These are phyloP conservation scores for Ogataea methylovora DNA, from an alignment of 805 yeast species.

Conservation along the genomic window DNA sequence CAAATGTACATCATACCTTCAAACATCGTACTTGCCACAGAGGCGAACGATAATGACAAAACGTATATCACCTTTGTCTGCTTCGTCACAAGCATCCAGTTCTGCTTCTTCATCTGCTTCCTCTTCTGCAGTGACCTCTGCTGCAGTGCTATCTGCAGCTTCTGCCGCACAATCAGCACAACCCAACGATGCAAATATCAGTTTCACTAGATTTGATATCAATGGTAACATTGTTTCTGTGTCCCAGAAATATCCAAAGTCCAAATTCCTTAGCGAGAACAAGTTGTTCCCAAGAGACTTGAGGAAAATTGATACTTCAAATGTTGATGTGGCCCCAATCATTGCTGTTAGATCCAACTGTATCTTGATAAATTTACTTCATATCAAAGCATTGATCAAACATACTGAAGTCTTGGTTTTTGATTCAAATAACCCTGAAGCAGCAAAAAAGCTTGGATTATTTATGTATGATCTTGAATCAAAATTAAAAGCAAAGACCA, in stretches of 20 bases:
- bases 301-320: conserved; percentile 69
- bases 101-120: too few relatives aligned
- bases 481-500: conserved; percentile 42
- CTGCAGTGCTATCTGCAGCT: too few relatives aligned
- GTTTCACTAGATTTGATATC: conserved; percentile 76
- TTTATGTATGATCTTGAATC: conserved; percentile 81
- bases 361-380: conserved; percentile 73
- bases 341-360: conserved; percentile 74
- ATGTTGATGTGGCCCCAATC: conserved; percentile 80
- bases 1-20: too few relatives aligned
- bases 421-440: conserved; percentile 59
- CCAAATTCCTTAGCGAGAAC: conserved; percentile 62
- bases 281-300: conserved; percentile 80
- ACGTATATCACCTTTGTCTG: too few relatives aligned
- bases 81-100: too few relatives aligned
- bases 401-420: conserved; percentile 74
- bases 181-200: conserved; percentile 45
- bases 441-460: conserved; percentile 64
- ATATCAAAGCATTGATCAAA: conserved; percentile 85
- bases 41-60: too few relatives aligned
- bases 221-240: conserved; percentile 64
- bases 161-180: too few relatives aligned
- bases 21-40: too few relatives aligned
- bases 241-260: conserved; percentile 66
- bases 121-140: too few relatives aligned